phyloP scores from a whole-genome alignment of 208 protist genomes.

The Tritrichomonas musculus region DNA sequence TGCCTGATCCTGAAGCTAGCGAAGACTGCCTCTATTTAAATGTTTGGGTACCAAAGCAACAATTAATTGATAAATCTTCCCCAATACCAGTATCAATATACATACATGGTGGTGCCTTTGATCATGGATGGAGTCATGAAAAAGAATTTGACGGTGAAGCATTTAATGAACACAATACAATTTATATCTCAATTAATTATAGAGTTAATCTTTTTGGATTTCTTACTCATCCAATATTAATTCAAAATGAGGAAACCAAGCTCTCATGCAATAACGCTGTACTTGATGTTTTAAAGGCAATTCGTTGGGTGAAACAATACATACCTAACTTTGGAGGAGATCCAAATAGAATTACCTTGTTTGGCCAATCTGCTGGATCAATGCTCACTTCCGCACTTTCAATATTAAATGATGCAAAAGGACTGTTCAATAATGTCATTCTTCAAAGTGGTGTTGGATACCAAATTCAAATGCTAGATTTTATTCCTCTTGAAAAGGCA shows the following conservation, averaged over 20 bases:
- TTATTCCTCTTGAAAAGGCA: background rate
- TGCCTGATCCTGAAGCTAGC: background rate
- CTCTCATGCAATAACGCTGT: background rate
- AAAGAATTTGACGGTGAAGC: background rate
- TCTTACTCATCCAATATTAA: background rate
- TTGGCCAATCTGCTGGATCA: background rate
- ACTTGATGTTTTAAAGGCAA: background rate
- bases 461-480: background rate
- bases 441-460: background rate
- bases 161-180: background rate
- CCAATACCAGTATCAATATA: background rate
- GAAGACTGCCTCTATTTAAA: conserved; percentile 10
- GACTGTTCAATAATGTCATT: background rate
- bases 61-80: background rate
- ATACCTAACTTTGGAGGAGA: background rate
- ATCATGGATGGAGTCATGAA: background rate
- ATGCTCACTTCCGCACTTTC: background rate
- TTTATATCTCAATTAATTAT: background rate
- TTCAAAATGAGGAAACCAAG: background rate
- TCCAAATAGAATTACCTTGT: background rate
- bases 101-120: background rate
- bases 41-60: background rate
- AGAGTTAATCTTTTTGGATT: background rate
- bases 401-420: background rate
- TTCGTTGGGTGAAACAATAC: background rate